Conservation (phyloP, 257 asterid genomes). For the Nicotiana tabacum region DNA sequence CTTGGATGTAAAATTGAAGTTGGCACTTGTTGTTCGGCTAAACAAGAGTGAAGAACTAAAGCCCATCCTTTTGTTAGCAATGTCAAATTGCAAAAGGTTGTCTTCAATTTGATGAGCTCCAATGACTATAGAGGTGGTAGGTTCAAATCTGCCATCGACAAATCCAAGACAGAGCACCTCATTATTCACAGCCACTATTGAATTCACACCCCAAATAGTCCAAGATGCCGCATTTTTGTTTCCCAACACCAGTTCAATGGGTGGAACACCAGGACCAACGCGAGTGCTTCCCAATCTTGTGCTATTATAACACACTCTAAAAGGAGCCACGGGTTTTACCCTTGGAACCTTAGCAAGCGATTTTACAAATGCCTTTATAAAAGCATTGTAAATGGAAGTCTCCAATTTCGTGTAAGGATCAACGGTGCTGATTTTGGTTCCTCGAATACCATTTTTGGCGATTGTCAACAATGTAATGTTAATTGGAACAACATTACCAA, state of each 20-base stretch:
- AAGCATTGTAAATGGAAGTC: conserved; percentile 39
- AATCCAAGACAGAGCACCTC: conserved; percentile 44
- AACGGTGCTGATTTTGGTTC: conserved; percentile 49
- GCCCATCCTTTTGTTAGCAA: conserved; percentile 22
- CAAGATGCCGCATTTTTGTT: conserved; percentile 6
- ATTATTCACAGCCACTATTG: conserved; percentile 48
- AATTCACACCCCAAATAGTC: conserved; percentile 39
- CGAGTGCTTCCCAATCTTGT: conserved; percentile 23
- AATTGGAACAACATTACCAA: conserved; percentile 15
- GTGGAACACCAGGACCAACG: conserved; percentile 38
- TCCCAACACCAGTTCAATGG: conserved; percentile 44
- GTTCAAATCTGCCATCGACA: conserved; percentile 43
- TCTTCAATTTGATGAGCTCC: conserved; percentile 35
- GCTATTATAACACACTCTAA: conserved; percentile 43
- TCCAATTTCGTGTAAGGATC: conserved; percentile 38
- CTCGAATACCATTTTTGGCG: conserved; percentile 36
- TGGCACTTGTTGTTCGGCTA: conserved; percentile 18
- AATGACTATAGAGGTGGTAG: conserved; percentile 38
- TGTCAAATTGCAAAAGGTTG: conserved; percentile 28
- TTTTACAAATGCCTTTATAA: neutral
- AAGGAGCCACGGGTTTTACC: conserved; percentile 43
- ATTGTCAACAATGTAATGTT: conserved; percentile 32
- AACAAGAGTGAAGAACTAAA: conserved; percentile 24
- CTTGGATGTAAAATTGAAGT: conserved; percentile 24
- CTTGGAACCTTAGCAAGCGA: conserved; percentile 25